Base-by-base conservation (phyloP, 176 grass and related monocot genomes). In the Hordeum marinum region DNA sequence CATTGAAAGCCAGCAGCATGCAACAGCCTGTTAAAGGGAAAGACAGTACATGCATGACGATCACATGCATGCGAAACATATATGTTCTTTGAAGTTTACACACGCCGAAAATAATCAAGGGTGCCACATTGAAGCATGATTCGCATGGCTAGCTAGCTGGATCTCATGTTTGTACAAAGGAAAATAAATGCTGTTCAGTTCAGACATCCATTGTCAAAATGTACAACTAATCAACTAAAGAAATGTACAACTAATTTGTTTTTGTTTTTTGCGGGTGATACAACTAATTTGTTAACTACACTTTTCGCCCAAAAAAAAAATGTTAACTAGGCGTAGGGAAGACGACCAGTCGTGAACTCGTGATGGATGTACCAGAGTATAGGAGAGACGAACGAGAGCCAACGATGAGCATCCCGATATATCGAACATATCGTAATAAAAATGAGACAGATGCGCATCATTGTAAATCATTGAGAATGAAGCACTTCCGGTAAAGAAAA, bases 41-140 rank as follows among this genome's bases (percentile, higher is more conserved):
- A 11, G 17, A 27, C 13, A 59, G 25, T 57, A 34, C 9, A 46
- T 36, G 66, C 27, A 61, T 36, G 20, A 25, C 46, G 50, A 42
- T 80, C 76, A 86, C 54, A 72, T 86, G 76, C 27, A 80, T 80
- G 66, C 32, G 9, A 27, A 54, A 3, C 45, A 60, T 32, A 6
- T 39, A 45, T 15, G 3, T 27, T 34, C 13, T 72, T 46, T 52
- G 13, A 15, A 18, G 48, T 72, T 86, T 86, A 54, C 54, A 61
- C 77, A 72, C 27, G n/a, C 60, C 29, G 42, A 45, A 71, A 20
- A 62, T 43, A 43, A 60, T 74, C 71, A 20, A 74, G 23, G 13
- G 3, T 11, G 52, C 7, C 67, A 43, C 11, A 72, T 3, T 24
- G 6, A 27, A 27, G 55, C 23, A 80, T 52, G 42, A 42, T 79